Percentiles rank a stretch among this genome's conserved stretches.
phyloP scores from a whole-genome alignment of 1,284 basidiomycete genomes.

The Dichomitus squalens region DNA sequence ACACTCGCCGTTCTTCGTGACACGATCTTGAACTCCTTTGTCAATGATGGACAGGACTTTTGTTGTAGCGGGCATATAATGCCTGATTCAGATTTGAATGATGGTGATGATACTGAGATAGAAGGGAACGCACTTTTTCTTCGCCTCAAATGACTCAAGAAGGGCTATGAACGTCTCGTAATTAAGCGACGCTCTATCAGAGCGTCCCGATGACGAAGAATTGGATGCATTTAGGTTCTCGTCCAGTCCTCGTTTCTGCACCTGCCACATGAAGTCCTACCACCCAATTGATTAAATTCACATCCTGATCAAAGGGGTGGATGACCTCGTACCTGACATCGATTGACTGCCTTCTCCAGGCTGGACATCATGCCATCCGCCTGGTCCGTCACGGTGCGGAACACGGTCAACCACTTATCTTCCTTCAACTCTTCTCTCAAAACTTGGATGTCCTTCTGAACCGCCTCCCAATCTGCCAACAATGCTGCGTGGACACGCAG shows the following conservation, averaged over 20 bases:
- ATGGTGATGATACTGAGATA: neutral
- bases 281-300: neutral
- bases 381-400: constrained; percentile 89
- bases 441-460: constrained; percentile 80
- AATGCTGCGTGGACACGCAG: constrained; percentile 73
- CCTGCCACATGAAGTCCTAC: constrained; percentile 83
- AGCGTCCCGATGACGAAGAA: constrained; percentile 49
- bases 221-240: constrained; percentile 45
- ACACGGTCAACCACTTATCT: constrained; percentile 95
- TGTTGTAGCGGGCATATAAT: constrained; percentile 90
- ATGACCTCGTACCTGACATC: constrained; percentile 63
- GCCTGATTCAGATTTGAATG: constrained; percentile 43
- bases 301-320: neutral
- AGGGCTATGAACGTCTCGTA: constrained; percentile 66
- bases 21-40: constrained; percentile 86
- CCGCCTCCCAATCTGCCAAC: constrained; percentile 75
- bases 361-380: constrained; percentile 97
- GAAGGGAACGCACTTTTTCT: constrained; percentile 68
- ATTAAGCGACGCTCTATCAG: constrained; percentile 53
- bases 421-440: constrained; percentile 91
- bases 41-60: constrained; percentile 94
- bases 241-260: constrained; percentile 58
- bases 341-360: constrained; percentile 86
- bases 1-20: constrained; percentile 94
- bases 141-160: constrained; percentile 77